Evolutionary conservation across 2,329 filamentous ascomycete species (phyloP), one percentile per base, ranked within the genome.

Genomic region (Achaetomium macrosporum): DNA sequence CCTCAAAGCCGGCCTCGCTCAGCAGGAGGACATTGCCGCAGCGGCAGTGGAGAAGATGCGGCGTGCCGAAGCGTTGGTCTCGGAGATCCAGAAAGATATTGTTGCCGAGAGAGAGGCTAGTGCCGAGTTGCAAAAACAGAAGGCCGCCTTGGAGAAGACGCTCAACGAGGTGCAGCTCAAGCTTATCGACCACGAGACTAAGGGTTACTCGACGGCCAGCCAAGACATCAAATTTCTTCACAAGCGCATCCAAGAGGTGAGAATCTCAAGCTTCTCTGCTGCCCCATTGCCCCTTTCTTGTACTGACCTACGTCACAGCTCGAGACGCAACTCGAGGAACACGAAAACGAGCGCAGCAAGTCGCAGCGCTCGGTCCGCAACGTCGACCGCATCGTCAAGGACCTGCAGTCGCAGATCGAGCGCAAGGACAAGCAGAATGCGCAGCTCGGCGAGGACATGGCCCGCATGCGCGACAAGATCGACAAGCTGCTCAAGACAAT

Each of bases 21-120:
- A 96, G 64, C 90, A 96, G 65, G 89, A 97, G 70, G 92, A 99
- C 66, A 85, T 97, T 54, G 88, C 90, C 11, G 82, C 87, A 1
- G 92, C 93, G 3, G 92, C 92, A 0, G 86, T 97, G 39, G 92
- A 93, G 64, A 97, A 97, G 76, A 99, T 99, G 93, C 83, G 92
- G 51, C 85, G 92, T 20, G 89, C 93, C 2, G 92, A 99, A 66
- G 88, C 90, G 5, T 74, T 97, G 31, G 85, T 85, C 1, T 82
- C 85, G 9, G 93, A 99, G 70, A 85, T 95, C 58, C 92, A 97
- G 66, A 95, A 93, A 68, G 93, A 99, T 64, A 89, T 96, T 57
- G 83, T 85, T 16, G 82, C 81, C 8, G 92, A 96, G 72, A 83
- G 92, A 10, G 93, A 97, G 66, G 80, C 81, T 33, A 90, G 85